These are phyloP conservation scores for Udeniomyces megalosporus DNA, from an alignment of 768 basidiomycete genomes.

Conservation along the genomic window DNA sequence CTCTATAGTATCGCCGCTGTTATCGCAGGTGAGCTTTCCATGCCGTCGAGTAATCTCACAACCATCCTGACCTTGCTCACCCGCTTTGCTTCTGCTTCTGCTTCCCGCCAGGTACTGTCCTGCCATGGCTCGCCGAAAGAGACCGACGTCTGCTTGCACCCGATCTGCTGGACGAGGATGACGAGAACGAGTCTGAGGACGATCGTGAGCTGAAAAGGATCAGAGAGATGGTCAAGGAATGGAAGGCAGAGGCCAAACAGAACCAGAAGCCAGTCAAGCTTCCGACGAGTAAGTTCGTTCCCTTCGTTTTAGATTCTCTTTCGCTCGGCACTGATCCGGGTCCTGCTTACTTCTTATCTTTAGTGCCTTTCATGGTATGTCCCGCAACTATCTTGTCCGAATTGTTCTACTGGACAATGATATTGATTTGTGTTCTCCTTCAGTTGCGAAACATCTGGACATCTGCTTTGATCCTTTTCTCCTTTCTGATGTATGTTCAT, in stretches of 20 bases:
- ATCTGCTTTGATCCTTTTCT: slow-evolving; percentile 66
- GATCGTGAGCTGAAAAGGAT: slow-evolving; percentile 58
- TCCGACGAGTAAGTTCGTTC: slow-evolving; percentile 40
- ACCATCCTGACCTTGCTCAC: too few relatives aligned
- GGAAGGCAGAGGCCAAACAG: slow-evolving; percentile 69
- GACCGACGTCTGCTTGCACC: slow-evolving; percentile 63
- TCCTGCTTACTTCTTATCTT: neutral
- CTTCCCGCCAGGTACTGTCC: slow-evolving; percentile 58
- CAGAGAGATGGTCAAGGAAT: slow-evolving; percentile 51
- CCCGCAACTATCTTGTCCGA: too few relatives aligned
- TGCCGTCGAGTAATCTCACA: too few relatives aligned
- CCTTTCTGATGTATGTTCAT: slow-evolving; percentile 41
- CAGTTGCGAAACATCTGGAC: slow-evolving; percentile 79
- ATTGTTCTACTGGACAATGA: too few relatives aligned
- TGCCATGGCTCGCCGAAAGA: slow-evolving; percentile 66
- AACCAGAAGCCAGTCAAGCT: slow-evolving; percentile 53
- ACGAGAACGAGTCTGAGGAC: slow-evolving; percentile 45
- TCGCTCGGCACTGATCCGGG: neutral
- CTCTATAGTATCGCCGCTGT: slow-evolving; percentile 39
- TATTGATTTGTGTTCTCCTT: too few relatives aligned
- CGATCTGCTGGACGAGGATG: slow-evolving; percentile 25
- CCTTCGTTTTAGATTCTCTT: neutral
- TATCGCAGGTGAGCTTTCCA: neutral
- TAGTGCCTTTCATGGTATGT: slow-evolving; percentile 51
- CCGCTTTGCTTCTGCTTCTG: slow-evolving; percentile 44